Evolutionary conservation across 768 basidiomycete genomes (phyloP), one percentile per base, ranked within the genome.

Genomic region (Cystobasidium onofrii): DNA sequence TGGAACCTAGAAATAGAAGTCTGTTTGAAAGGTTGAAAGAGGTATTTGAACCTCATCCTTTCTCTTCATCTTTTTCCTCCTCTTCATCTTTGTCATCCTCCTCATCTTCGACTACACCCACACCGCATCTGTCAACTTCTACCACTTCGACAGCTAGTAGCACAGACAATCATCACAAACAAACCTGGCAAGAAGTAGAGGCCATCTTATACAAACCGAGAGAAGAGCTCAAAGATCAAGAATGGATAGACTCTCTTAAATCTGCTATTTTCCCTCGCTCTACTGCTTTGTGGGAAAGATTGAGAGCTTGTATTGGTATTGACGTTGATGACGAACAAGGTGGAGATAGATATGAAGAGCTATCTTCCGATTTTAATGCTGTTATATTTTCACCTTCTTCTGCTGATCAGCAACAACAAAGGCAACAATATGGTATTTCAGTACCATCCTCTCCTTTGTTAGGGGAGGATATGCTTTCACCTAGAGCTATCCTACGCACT

Each of bases 261-360:
- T 9, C 29, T 2, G 7, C 20, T 18, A 55, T 71, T 15, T 71
- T 55, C 43, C 54, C 69, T 52, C 54, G 69, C 10, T 57, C 54
- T 34, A 34, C 33, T n/a, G 18, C 55, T 6, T 36, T 71, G 18
- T 71, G 69, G 69, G 69, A 71, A 60, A 31, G 69, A n/a, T 52
- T 71, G 50, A 23, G 69, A 31, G 69, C 69, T 27, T 71, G 69
- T 41, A 27, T 71, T 12, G 69, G 69, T 31, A 55, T 71, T 36
- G 69, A 71, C 34, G 69, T 71, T 7, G 69, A 71, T 44, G 69
- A 71, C 29, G 69, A 71, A 52, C 69, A 43, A 23, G 69, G 69
- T 34, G 54, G 69, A 18, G 69, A 71, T 44, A 55, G 34, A 33
- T 71, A 29, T 36, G 69, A 71, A 55, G 36, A 36, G 23, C 27